Percentiles rank a stretch among this genome's conserved stretches.
Evolutionary conservation across 257 asterid genomes (phyloP).

Genomic region (Gardenia jasminoides): DNA sequence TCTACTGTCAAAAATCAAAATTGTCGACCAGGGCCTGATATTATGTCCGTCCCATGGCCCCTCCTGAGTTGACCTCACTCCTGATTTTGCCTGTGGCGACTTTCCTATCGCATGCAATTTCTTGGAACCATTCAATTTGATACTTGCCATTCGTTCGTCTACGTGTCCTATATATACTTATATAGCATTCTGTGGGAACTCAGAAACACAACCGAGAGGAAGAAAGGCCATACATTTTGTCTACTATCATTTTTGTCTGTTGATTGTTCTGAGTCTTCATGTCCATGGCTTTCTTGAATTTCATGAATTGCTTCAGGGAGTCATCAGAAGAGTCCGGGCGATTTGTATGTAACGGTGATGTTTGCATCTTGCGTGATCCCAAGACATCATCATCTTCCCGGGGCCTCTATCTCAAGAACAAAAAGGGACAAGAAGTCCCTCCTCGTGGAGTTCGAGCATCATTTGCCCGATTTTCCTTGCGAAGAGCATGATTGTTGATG

Average conservation of each 20-base stretch:
- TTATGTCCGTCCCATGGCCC: neutral
- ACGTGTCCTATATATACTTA: neutral
- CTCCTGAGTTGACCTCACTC: conserved; percentile 8
- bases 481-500: conserved; percentile 15
- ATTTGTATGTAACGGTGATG: conserved; percentile 37
- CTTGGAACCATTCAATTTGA: conserved; percentile 11
- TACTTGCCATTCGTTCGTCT: neutral
- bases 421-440: neutral
- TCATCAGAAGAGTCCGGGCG: conserved; percentile 13
- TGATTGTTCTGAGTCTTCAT: neutral
- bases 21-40: neutral
- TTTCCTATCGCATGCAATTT: neutral
- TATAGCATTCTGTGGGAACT: neutral
- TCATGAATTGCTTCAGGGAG: conserved; percentile 36
- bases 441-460: conserved; percentile 8
- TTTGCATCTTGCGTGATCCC: conserved; percentile 30
- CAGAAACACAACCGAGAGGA: neutral
- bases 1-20: conserved; percentile 12
- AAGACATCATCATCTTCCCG: conserved; percentile 7
- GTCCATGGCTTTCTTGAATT: conserved; percentile 26
- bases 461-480: conserved; percentile 6
- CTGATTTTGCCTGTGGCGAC: neutral
- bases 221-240: too few species aligned
- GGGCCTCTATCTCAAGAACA: conserved; percentile 10
- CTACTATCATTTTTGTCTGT: too few species aligned